Base-by-base conservation (phyloP, 2,329 filamentous ascomycete genomes). In the Coleophoma eucalyptorum region DNA sequence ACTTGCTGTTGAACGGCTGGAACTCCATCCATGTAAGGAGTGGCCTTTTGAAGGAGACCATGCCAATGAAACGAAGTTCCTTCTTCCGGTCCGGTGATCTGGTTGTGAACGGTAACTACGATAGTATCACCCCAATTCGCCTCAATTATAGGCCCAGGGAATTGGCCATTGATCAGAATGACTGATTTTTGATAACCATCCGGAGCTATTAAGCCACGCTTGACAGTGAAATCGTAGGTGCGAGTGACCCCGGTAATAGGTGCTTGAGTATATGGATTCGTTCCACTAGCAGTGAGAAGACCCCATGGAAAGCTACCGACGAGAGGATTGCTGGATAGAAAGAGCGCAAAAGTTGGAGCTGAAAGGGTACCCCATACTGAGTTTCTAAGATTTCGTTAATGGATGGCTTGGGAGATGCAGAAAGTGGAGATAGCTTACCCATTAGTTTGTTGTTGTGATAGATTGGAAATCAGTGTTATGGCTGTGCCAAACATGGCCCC, bases 41-140 rank as follows among this genome's bases (percentile, higher is more conserved):
- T 63, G 13, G 48, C 53, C 18, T 57, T 65, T 55, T 81, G 75
- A 16, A 73, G 69, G 18, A 81, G 54, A n/a, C 75, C 79, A 75
- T 78, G 38, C 71, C 70, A 53, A 71, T 82, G 55, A 56, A 60
- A 64, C 58, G 70, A 63, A 62, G 57, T 72, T 20, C 65, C 62
- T 52, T 70, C 64, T 41, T 61, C 52, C 8, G 61, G 59, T 32
- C 62, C 67, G 13, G 72, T 79, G 12, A 91, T 80, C 46, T 83
- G 79, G 67, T 94, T 94, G 67, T 81, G 77, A 50, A 92, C 77
- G 31, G 82, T 84, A 41, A 90, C 80, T 49, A 87, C 70, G 43
- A 83, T 75, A 4, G 49, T 60, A 50, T 71, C 69, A 18, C 66
- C 68, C 63, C 64, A 69, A 51, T 69, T 68, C 2, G 68, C 68